Evolutionary conservation across 2,329 filamentous ascomycete species (phyloP), one percentile per base, ranked within the genome.

Genomic region (Fusarium protoensiforme): DNA sequence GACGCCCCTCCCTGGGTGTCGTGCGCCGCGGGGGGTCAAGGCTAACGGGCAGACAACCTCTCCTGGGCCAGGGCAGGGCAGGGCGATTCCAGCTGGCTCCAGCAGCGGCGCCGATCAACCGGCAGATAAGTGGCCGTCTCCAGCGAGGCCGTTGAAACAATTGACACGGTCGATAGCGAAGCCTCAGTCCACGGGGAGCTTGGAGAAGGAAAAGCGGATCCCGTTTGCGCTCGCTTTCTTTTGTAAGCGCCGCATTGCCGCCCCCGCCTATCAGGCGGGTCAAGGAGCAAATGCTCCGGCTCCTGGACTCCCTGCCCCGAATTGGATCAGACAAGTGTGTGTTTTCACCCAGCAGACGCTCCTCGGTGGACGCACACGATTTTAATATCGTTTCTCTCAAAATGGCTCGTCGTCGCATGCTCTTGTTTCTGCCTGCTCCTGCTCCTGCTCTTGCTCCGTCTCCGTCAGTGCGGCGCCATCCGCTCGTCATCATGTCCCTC

Each of bases 211-310:
- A 75, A 75, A 67, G 72, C 61, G 72, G 70, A 73, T 16, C 70
- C 31, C 18, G 48, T 64, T 24, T 66, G 54, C 22, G 41, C 61
- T 59, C 36, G 29, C 62, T 64, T 76, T 56, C 64, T 73, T 74
- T 77, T 75, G 77, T 75, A 79, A 78, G 78, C 78, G 78, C 78
- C 67, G 76, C 78, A 74, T 75, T 76, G 68, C 72, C 66, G 69
- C 75, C 69, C 76, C 74, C 72, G 72, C 80, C 80, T 79, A 76
- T 77, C 74, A 35, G 74, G 72, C 77, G 69, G 66, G 69, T 70
- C 73, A 74, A 74, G 80, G 80, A 82, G 80, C 80, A 74, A 78
- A 78, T 75, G 81, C 81, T 82, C 81, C 81, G 80, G 77, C 18
- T 69, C 46, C 69, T 75, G 59, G 67, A 71, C 78, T 75, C 67